phyloP scores from a whole-genome alignment of 2,329 filamentous ascomycete species.

The Calonectria pteridis region DNA sequence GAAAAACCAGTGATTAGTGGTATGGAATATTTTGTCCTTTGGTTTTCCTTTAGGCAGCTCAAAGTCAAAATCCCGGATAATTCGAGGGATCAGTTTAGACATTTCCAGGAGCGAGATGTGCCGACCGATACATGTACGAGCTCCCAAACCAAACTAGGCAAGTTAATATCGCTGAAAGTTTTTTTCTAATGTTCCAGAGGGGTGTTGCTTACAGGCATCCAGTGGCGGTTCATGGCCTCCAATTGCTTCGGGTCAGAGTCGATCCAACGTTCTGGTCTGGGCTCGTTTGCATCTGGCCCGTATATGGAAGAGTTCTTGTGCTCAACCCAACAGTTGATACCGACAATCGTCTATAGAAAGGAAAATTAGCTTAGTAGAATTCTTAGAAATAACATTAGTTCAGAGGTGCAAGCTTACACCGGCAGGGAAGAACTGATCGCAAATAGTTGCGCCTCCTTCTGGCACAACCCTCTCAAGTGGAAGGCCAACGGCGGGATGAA shows the following conservation, averaged over 20 bases:
- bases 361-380: background rate
- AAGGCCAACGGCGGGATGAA: background rate
- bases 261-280: background rate
- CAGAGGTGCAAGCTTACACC: background rate
- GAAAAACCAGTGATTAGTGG: background rate
- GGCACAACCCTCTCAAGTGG: background rate
- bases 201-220: background rate
- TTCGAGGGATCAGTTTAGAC: background rate
- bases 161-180: background rate
- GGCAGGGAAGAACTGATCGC: background rate
- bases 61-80: background rate
- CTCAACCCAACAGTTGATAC: background rate
- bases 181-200: no score
- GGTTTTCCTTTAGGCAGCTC: background rate
- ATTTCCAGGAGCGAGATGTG: background rate
- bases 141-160: background rate
- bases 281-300: background rate
- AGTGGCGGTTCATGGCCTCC: background rate
- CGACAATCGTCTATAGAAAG: background rate
- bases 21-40: background rate
- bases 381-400: background rate
- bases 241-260: background rate
- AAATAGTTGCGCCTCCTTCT: background rate
- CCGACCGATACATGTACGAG: background rate
- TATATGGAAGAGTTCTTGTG: background rate